phyloP scores from a whole-genome alignment of 2,329 filamentous ascomycete genomes.

The Cladosporium sp. region DNA sequence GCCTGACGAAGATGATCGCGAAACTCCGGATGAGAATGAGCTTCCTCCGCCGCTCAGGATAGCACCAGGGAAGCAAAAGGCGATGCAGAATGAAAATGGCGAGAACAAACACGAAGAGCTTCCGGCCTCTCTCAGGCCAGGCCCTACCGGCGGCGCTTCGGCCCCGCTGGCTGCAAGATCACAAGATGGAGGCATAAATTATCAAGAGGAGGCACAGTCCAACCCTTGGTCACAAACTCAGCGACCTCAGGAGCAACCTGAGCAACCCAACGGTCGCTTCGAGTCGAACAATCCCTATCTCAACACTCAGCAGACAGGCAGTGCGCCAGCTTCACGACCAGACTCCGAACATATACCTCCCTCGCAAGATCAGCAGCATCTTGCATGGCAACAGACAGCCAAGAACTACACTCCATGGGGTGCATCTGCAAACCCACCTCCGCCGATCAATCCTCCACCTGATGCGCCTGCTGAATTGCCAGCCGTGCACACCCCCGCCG shows the following conservation, averaged over 20 bases:
- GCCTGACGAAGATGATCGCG: slow-evolving; percentile 15
- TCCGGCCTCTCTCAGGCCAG: slow-evolving; percentile 23
- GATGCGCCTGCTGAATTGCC: slow-evolving; percentile 36
- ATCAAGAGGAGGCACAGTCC: slow-evolving; percentile 16
- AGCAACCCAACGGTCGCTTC: slow-evolving; percentile 19
- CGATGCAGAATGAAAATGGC: slow-evolving; percentile 10
- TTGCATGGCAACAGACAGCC: background rate
- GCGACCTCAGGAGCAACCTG: background rate
- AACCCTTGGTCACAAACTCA: slow-evolving; percentile 22
- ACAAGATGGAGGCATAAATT: slow-evolving; percentile 15
- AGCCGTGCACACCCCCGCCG: slow-evolving; percentile 34
- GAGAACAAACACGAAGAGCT: slow-evolving; percentile 19
- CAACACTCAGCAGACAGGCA: slow-evolving; percentile 6
- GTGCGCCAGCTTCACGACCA: slow-evolving; percentile 2
- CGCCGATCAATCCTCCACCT: slow-evolving; percentile 17
- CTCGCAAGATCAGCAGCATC: slow-evolving; percentile 3
- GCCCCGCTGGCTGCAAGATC: slow-evolving; percentile 14
- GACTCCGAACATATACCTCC: background rate
- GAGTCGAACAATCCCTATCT: slow-evolving; percentile 41
- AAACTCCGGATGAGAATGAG: slow-evolving; percentile 16
- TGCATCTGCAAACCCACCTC: slow-evolving; percentile 11
- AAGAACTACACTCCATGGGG: slow-evolving; percentile 1
- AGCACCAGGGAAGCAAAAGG: slow-evolving; percentile 20
- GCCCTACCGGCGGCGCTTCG: slow-evolving; percentile 16
- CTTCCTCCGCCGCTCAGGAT: slow-evolving; percentile 26